phyloP scores from a whole-genome alignment of 2,329 filamentous ascomycete species.

The Hymenoscyphus salicellus region DNA sequence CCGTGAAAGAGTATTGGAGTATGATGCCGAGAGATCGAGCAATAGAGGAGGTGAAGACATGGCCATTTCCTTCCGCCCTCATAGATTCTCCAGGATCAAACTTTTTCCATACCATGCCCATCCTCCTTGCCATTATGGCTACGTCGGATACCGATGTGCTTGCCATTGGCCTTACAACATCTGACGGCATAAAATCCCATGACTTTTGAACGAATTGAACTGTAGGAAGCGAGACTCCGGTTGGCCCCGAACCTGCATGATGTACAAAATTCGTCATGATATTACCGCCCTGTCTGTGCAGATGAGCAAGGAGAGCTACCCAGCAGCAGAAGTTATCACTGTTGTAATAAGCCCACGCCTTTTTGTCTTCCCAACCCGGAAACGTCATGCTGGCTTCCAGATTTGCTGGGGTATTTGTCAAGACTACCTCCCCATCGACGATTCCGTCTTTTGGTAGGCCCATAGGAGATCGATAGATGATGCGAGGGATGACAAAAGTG shows the following conservation, averaged over 20 bases:
- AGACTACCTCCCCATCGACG: neutral
- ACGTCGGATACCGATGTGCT: constrained; percentile 26
- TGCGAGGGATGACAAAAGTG: constrained; percentile 3
- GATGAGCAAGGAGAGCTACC: constrained; percentile 19
- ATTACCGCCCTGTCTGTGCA: constrained; percentile 16
- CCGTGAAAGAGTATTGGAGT: constrained; percentile 23
- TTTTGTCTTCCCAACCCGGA: constrained; percentile 8
- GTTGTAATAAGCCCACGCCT: constrained; percentile 11
- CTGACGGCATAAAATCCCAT: constrained; percentile 34
- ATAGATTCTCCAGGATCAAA: constrained; percentile 29
- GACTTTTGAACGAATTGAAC: constrained; percentile 24
- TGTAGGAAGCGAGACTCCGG: constrained; percentile 2
- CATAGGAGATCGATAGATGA: constrained; percentile 4
- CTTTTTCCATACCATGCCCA: constrained; percentile 32
- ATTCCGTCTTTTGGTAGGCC: neutral
- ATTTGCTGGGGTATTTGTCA: constrained; percentile 11
- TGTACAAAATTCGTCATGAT: constrained; percentile 10
- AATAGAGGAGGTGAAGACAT: constrained; percentile 28
- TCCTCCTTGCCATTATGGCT: constrained; percentile 27
- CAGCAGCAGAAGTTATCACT: constrained; percentile 22
- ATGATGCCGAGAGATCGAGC: constrained; percentile 26
- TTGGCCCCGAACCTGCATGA: neutral
- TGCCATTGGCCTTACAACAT: constrained; percentile 30
- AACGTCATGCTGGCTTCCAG: constrained; percentile 17
- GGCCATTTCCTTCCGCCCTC: constrained; percentile 31